phyloP scores from a whole-genome alignment of 129 eudicot genomes.

The Escallonia rubra region DNA sequence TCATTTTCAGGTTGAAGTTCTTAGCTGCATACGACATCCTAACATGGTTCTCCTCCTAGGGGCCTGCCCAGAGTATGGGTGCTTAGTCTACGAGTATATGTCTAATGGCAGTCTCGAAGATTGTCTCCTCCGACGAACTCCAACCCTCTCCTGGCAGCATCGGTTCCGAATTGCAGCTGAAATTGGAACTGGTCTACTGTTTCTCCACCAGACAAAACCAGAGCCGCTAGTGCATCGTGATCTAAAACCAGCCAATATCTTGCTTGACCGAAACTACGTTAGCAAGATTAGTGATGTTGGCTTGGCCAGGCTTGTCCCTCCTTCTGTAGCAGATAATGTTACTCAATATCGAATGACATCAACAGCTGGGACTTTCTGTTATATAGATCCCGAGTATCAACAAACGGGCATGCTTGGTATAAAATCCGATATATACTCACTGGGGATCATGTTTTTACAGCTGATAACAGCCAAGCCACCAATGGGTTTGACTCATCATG shows the following conservation, averaged over 20 bases:
- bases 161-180: constrained; percentile 73
- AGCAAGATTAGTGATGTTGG: constrained; percentile 73
- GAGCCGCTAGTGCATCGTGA: constrained; percentile 79
- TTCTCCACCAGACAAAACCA: constrained; percentile 72
- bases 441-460: constrained; percentile 67
- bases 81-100: constrained; percentile 73
- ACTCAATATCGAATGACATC: constrained; percentile 77
- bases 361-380: constrained; percentile 76
- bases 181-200: constrained; percentile 60
- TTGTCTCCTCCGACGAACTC: constrained; percentile 39
- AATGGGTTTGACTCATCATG: constrained; percentile 65
- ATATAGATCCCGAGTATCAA: constrained; percentile 79
- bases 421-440: constrained; percentile 65
- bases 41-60: constrained; percentile 82
- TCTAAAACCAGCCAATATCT: constrained; percentile 69
- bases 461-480: constrained; percentile 54
- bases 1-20: constrained; percentile 51
- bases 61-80: constrained; percentile 82
- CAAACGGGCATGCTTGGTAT: constrained; percentile 81
- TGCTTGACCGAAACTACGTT: constrained; percentile 62
- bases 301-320: constrained; percentile 72
- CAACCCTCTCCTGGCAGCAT: constrained; percentile 64
- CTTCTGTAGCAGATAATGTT: constrained; percentile 52
- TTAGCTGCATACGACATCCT: constrained; percentile 80
- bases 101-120: constrained; percentile 76